phyloP scores from a whole-genome alignment of 108 stramenopile species.

The Skeletonema potamos region DNA sequence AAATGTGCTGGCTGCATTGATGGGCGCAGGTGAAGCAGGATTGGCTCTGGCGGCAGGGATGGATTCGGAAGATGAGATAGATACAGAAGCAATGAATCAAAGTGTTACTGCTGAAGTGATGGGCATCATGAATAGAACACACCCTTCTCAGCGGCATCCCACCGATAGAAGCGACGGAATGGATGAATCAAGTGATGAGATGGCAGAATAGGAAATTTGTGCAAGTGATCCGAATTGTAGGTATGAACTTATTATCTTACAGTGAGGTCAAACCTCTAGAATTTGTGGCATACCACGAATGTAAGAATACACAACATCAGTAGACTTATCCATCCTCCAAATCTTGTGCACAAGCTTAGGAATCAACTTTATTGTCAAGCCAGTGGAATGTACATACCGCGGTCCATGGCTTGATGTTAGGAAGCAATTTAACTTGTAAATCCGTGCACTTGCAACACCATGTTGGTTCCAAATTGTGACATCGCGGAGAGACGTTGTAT shows the following conservation, averaged over 20 bases:
- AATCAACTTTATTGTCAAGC: constrained; percentile 11
- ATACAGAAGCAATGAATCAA: constrained; percentile 17
- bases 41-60: constrained; percentile 8
- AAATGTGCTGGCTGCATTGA: constrained; percentile 30
- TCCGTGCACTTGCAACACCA: constrained; percentile 6
- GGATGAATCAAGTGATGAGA: constrained; percentile 14
- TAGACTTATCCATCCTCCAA: constrained; percentile 7
- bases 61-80: constrained; percentile 24
- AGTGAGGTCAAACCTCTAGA: neutral
- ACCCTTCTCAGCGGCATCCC: neutral
- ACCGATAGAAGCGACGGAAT: constrained; percentile 8
- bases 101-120: constrained; percentile 33
- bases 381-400: constrained; percentile 8
- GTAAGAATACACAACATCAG: constrained; percentile 7
- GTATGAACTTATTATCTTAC: neutral
- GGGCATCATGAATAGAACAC: constrained; percentile 15
- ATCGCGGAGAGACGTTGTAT: neutral
- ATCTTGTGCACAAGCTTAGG: constrained; percentile 8
- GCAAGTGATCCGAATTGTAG: neutral
- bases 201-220: neutral
- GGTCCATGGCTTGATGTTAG: constrained; percentile 9
- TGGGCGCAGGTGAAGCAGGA: constrained; percentile 21
- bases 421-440: constrained; percentile 13
- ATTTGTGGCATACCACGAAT: constrained; percentile 13
- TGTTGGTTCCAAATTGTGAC: constrained; percentile 13